Conservation (phyloP, 78 protist genomes). For the Chrysochromulina tobinii region DNA sequence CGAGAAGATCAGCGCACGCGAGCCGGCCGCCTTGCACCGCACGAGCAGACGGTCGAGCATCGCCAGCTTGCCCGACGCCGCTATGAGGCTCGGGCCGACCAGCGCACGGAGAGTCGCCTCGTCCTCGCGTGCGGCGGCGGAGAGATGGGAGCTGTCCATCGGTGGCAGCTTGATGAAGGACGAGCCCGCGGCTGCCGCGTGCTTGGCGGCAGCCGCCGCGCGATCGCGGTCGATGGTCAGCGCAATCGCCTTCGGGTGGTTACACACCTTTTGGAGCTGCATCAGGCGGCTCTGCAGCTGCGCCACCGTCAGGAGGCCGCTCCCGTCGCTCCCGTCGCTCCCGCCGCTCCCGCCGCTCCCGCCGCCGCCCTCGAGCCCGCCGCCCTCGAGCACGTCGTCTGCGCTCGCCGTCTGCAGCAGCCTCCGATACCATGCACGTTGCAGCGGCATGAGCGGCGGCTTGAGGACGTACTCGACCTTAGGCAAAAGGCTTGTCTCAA, state of each 20-base stretch:
- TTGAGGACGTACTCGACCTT: not conserved
- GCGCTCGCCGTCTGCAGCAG: not conserved
- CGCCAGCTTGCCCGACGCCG: constrained; percentile 87
- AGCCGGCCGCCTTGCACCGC: constrained; percentile 60
- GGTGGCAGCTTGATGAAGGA: no score
- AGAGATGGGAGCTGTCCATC: no score
- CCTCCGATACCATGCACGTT: not conserved
- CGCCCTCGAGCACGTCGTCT: no score
- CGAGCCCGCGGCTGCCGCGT: no score
- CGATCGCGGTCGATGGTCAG: not conserved
- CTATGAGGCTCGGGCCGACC: constrained; percentile 34
- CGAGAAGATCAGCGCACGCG: constrained; percentile 91
- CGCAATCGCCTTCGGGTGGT: constrained; percentile 42
- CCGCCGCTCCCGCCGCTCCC: no score
- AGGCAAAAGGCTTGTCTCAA: not conserved
- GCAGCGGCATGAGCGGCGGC: constrained; percentile 1
- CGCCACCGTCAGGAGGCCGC: not conserved
- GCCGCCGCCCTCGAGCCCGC: no score
- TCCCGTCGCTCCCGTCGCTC: not conserved
- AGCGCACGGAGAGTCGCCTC: no score
- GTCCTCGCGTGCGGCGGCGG: no score
- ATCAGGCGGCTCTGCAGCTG: constrained; percentile 26
- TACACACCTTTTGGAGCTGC: constrained; percentile 42
- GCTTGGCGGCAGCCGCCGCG: not conserved
- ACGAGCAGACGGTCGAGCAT: constrained; percentile 90